Evolutionary conservation across 352 stramenopile species (phyloP), one percentile per base, ranked within the genome.

Genomic region (Blastocystis sp.): DNA sequence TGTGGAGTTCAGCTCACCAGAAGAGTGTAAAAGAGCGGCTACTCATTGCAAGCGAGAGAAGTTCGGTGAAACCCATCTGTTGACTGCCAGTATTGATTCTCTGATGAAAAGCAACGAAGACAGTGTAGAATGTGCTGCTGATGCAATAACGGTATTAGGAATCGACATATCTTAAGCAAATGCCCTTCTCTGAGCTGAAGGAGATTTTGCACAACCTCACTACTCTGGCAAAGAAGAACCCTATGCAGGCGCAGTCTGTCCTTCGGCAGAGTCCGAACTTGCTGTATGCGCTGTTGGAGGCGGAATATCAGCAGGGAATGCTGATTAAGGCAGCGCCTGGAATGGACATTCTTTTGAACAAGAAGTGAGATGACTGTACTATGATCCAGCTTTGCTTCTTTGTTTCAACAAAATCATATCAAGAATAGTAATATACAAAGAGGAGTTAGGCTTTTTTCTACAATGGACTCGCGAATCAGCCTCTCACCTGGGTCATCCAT

Each of bases 401-500:
- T 69, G 21, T 79, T 61, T 61, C 62, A 69, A 69, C 62, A 69
- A 38, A 69, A 21, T 17, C 62, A 40, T 17, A 40, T 9, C 11
- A 41, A 69, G 11, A 69, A 17, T 69, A 40, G 10, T 79, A 34
- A 14, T 79, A 40, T 38, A 56, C 52, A 9, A 43, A 14, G 11
- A 34, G 28, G 28, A 34, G 28, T 34, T 34, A 34, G 28, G 28
- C 28, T 34, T 34, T 34, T 34, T 34, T 34, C 0, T 34, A 34
- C 28, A 34, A 34, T 34, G 28, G 28, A 34, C 28, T 34, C 28
- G 28, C 28, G 28, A 34, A 34, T 34, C 21, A 34, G 38, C 5
- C 17, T 43, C 21, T 41, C 62, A 79, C 69, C 45, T 79, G 41
- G 17, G 69, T 79, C 69, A 79, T 79, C 69, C 69, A 79, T 61